Percentiles rank a stretch among this genome's conserved stretches.
Conservation (phyloP, 1,284 basidiomycete species). For the Microstroma glucosiphilum region DNA sequence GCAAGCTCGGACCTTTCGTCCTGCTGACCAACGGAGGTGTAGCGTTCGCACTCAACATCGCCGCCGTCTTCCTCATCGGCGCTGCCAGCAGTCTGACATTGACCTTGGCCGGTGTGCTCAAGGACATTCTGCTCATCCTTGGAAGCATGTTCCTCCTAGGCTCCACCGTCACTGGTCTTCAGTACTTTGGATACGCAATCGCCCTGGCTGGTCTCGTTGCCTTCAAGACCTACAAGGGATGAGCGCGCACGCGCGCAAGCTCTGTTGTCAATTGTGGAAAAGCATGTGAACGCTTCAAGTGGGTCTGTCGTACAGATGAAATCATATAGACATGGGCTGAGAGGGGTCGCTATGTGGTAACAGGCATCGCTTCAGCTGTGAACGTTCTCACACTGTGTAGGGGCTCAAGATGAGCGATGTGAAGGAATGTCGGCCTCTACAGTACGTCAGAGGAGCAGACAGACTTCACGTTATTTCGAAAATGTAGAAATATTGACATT, state of each 20-base stretch:
- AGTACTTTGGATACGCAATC: slow-evolving; percentile 81
- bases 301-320: too few relatives aligned
- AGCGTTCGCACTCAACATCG: slow-evolving; percentile 85
- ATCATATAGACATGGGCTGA: too few relatives aligned
- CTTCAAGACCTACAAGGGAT: slow-evolving; percentile 71
- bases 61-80: slow-evolving; percentile 88
- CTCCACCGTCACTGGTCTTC: slow-evolving; percentile 69
- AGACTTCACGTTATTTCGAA: too few relatives aligned
- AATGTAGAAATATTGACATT: too few relatives aligned
- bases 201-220: slow-evolving; percentile 72
- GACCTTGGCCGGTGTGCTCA: slow-evolving; percentile 85
- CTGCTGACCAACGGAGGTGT: slow-evolving; percentile 76
- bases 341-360: too few relatives aligned
- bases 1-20: slow-evolving; percentile 67
- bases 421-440: too few relatives aligned
- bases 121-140: slow-evolving; percentile 88
- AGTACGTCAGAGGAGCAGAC: too few relatives aligned
- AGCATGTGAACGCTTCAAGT: too few relatives aligned
- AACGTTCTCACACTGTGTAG: too few relatives aligned
- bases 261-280: too few relatives aligned
- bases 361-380: too few relatives aligned
- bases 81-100: slow-evolving; percentile 79
- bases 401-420: too few relatives aligned
- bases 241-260: slow-evolving; percentile 2
- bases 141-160: slow-evolving; percentile 82